phyloP scores from a whole-genome alignment of 257 asterid species.

The Primulina tabacum region DNA sequence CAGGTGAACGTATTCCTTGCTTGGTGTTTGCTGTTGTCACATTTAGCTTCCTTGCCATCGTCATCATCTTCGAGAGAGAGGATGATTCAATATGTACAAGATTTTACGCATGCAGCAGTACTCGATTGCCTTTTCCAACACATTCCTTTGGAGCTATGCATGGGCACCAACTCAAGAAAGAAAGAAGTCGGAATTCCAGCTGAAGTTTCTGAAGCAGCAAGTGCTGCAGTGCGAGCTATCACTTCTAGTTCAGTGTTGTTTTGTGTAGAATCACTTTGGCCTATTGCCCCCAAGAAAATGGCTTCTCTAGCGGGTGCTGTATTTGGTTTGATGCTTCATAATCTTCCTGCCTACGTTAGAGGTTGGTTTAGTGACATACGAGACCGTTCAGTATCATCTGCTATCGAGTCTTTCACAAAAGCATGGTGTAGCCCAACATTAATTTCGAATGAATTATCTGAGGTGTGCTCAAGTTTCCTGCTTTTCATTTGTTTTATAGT shows the following conservation, averaged over 20 bases:
- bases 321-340: slow-evolving; percentile 85
- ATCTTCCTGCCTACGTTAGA: slow-evolving; percentile 96
- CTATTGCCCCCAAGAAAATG: slow-evolving; percentile 62
- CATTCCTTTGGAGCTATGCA: slow-evolving; percentile 65
- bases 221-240: slow-evolving; percentile 73
- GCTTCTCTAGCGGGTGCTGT: slow-evolving; percentile 85
- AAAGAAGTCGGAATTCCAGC: slow-evolving; percentile 65
- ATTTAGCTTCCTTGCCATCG: slow-evolving; percentile 70
- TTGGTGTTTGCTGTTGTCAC: slow-evolving; percentile 86
- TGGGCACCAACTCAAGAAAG: slow-evolving; percentile 58
- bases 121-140: slow-evolving; percentile 89
- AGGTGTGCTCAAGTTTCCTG: slow-evolving; percentile 48
- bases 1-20: slow-evolving; percentile 80
- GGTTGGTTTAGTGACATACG: slow-evolving; percentile 88
- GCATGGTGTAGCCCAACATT: slow-evolving; percentile 92
- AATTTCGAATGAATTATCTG: slow-evolving; percentile 73
- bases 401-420: slow-evolving; percentile 85
- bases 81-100: slow-evolving; percentile 79
- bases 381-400: slow-evolving; percentile 78
- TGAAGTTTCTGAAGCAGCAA: slow-evolving; percentile 62
- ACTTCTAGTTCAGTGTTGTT: slow-evolving; percentile 55
- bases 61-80: slow-evolving; percentile 77
- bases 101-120: slow-evolving; percentile 58
- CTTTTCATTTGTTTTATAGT: background rate
- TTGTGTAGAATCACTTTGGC: slow-evolving; percentile 76